phyloP scores from a whole-genome alignment of 1,284 basidiomycete species.

The Rhodotorula sp. region DNA sequence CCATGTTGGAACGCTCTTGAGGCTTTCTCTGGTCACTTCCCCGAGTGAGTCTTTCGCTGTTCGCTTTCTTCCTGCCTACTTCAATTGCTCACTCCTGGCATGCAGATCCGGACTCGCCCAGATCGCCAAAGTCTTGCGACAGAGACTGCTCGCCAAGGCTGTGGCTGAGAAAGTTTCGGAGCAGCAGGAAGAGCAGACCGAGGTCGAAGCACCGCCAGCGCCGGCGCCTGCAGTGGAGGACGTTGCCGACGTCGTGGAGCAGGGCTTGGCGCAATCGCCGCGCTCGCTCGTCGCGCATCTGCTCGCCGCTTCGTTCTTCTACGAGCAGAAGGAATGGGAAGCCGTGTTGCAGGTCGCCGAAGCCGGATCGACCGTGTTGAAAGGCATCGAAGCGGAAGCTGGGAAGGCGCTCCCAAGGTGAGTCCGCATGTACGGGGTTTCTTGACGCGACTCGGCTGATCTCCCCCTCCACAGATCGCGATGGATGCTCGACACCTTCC shows the following conservation, averaged over 20 bases:
- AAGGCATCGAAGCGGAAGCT: conserved; percentile 60
- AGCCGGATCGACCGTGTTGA: conserved; percentile 63
- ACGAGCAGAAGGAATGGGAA: conserved; percentile 74
- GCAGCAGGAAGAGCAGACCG: conserved; percentile 1
- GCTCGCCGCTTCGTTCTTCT: conserved; percentile 55
- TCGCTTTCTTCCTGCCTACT: not conserved
- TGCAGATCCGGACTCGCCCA: conserved; percentile 31
- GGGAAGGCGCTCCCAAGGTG: conserved; percentile 59
- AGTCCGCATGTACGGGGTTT: conserved; percentile 25
- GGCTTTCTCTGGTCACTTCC: conserved; percentile 58
- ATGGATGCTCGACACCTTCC: conserved; percentile 59
- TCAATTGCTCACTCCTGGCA: not conserved
- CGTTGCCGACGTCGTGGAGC: conserved; percentile 50
- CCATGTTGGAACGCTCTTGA: not conserved
- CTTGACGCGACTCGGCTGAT: not conserved
- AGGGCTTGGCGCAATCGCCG: conserved; percentile 57
- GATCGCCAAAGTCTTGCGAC: conserved; percentile 9
- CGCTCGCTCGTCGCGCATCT: conserved; percentile 71
- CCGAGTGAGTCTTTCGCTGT: conserved; percentile 49
- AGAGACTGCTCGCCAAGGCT: not conserved
- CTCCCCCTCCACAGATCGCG: conserved; percentile 14
- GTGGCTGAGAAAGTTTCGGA: not conserved
- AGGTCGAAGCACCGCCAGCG: not conserved
- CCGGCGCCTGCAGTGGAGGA: conserved; percentile 50
- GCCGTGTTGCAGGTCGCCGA: conserved; percentile 71